Conservation (phyloP, 73 alveolate genomes). For the Tetrahymena elliotti region DNA sequence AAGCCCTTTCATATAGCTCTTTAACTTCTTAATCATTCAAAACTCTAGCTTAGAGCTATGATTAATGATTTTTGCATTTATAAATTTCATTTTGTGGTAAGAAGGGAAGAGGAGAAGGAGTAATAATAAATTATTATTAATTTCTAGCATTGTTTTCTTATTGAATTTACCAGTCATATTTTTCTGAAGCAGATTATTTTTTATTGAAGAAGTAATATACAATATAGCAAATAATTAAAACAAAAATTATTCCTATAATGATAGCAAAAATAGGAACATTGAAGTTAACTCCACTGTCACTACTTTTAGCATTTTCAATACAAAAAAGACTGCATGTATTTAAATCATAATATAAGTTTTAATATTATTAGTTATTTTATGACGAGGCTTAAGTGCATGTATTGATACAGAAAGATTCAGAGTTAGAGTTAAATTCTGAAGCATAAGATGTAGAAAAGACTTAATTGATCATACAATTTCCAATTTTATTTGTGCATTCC, state of each 20-base stretch:
- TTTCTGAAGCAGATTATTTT: neutral
- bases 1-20: neutral
- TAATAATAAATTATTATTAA: neutral
- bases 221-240: neutral
- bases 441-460: neutral
- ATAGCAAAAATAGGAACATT: neutral
- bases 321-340: neutral
- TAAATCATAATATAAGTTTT: neutral
- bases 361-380: neutral
- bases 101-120: neutral
- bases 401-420: neutral
- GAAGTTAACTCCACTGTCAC: neutral
- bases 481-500: neutral
- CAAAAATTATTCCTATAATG: neutral
- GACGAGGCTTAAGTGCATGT: neutral
- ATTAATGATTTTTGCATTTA: neutral
- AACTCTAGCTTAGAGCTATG: neutral
- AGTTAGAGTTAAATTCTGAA: neutral
- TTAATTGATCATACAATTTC: neutral
- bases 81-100: neutral
- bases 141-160: neutral
- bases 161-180: neutral
- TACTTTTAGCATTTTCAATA: neutral
- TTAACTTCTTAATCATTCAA: neutral
- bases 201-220: neutral